Evolutionary conservation across 2,329 filamentous ascomycete genomes (phyloP), one percentile per base, ranked within the genome.

Genomic region (Westerdykella ornata): DNA sequence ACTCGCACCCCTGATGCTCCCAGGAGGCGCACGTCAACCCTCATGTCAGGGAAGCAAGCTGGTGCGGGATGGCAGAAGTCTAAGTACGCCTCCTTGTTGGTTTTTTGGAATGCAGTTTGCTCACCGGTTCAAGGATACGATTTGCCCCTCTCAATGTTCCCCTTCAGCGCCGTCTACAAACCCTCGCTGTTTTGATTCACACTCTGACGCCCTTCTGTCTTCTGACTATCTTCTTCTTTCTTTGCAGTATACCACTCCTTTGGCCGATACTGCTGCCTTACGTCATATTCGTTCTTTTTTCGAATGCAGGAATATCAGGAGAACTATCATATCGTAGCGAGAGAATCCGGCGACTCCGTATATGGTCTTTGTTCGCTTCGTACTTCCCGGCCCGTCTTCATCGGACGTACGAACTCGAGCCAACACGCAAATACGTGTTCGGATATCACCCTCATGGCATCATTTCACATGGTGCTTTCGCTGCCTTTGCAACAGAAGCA

Each of bases 391-490:
- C 88, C 36, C 78, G 78, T 42, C 75, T 98, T 30, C 88, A 97
- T 70, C 87, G 92, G 51, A 92, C 87, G 3, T 77, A 84, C 51
- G 76, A 83, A 42, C 77, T 98, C 5, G 78, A 85, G 16, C 77
- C 88, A 0, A 88, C 84, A 1, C 76, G 88, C 48, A 95, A 94
- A 67, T 98, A 97, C 69, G 88, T 98, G 48, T 88, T 98, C 56
- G 90, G 90, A 34, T 97, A 97, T 65, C 92, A 97, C 57, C 92
- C 92, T 0, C 92, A 98, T 61, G 90, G 92, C 17, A 97, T 98
- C 65, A 96, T 98, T 58, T 92, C 85, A 4, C 88, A 96, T 56
- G 92, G 90, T n/a, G 90, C 89, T 0, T 96, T 90, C 70, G 86
- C 82, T 4, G 85, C 89, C 4, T 97, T 97, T 59, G 85, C 77